These are phyloP conservation scores for Epichloe bromicola DNA, from an alignment of 2,329 filamentous ascomycete genomes.

Conservation along the genomic window DNA sequence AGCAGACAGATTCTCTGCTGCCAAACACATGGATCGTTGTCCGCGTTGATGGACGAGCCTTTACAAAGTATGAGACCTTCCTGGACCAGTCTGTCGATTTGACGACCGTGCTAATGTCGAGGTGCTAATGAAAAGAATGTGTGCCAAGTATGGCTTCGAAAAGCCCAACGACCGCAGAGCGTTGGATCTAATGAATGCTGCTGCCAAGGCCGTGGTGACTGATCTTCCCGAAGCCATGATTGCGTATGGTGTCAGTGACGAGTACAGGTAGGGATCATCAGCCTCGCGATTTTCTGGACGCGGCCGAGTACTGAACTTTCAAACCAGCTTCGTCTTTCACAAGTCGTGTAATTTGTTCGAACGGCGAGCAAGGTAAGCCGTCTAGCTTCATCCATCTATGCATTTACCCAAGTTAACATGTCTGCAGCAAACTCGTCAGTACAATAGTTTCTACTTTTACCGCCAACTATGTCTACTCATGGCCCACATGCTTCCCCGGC, in stretches of 20 bases:
- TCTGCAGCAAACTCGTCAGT: conserved; percentile 67
- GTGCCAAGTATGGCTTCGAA: conserved; percentile 67
- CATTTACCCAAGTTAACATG: neutral
- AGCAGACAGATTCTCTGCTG: conserved; percentile 66
- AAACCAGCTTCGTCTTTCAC: conserved; percentile 69
- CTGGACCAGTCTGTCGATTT: too few species aligned
- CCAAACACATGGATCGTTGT: conserved; percentile 95
- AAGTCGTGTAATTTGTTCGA: conserved; percentile 76
- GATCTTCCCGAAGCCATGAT: conserved; percentile 76
- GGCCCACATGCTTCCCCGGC: conserved; percentile 65
- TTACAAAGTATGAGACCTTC: conserved; percentile 60
- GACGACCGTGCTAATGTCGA: conserved; percentile 4
- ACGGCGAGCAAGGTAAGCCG: conserved; percentile 58
- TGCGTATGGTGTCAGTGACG: conserved; percentile 89
- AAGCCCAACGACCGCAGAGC: conserved; percentile 89
- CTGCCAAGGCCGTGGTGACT: conserved; percentile 71
- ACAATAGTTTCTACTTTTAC: conserved; percentile 91
- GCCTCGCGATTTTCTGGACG: neutral
- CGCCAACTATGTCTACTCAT: conserved; percentile 73
- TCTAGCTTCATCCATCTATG: neutral
- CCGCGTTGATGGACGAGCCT: conserved; percentile 83
- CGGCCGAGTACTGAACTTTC: conserved; percentile 5
- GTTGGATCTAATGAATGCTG: conserved; percentile 86
- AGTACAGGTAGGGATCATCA: conserved; percentile 55
- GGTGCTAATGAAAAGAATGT: conserved; percentile 43